Conservation (phyloP, 1,284 basidiomycete genomes). For the Phylloporus gajari region DNA sequence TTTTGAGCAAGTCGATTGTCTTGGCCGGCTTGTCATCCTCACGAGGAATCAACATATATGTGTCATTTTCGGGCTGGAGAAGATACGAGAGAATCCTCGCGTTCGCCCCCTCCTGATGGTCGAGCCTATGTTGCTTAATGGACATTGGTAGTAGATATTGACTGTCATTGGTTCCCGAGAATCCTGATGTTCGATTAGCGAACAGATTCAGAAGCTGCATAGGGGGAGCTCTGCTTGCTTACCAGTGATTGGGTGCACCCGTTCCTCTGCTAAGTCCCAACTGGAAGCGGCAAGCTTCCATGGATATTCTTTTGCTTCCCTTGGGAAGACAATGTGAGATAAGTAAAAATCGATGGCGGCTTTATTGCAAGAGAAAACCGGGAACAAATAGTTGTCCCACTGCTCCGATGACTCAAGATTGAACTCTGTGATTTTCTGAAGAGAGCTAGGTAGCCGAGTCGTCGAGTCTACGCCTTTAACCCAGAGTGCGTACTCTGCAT, state of each 20-base stretch:
- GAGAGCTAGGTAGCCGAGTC: no score
- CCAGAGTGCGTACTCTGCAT: conserved; percentile 56
- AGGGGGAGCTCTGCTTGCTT: neutral
- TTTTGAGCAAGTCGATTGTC: neutral
- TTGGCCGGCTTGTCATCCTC: neutral
- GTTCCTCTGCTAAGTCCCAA: conserved; percentile 58
- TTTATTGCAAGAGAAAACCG: conserved; percentile 50
- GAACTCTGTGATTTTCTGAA: conserved; percentile 43
- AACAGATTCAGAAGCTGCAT: no score
- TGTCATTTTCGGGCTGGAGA: conserved; percentile 55
- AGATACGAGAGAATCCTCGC: conserved; percentile 57
- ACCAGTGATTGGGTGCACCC: conserved; percentile 18
- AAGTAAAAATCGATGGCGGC: conserved; percentile 60
- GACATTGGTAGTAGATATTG: conserved; percentile 21
- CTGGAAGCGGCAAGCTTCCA: conserved; percentile 56
- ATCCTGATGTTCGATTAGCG: conserved; percentile 13
- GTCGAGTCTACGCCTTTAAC: conserved; percentile 37
- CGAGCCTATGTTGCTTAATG: conserved; percentile 23
- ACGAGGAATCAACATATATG: conserved; percentile 38
- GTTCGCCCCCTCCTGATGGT: conserved; percentile 29
- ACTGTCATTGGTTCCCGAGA: conserved; percentile 31
- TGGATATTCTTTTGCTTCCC: conserved; percentile 54
- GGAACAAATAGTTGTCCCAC: conserved; percentile 41
- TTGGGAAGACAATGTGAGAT: conserved; percentile 31
- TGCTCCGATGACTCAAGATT: conserved; percentile 54